Percentiles rank a stretch among this genome's conserved stretches.
Evolutionary conservation across 2,329 filamentous ascomycete species (phyloP).

Genomic region (Curvularia eragrostidis): DNA sequence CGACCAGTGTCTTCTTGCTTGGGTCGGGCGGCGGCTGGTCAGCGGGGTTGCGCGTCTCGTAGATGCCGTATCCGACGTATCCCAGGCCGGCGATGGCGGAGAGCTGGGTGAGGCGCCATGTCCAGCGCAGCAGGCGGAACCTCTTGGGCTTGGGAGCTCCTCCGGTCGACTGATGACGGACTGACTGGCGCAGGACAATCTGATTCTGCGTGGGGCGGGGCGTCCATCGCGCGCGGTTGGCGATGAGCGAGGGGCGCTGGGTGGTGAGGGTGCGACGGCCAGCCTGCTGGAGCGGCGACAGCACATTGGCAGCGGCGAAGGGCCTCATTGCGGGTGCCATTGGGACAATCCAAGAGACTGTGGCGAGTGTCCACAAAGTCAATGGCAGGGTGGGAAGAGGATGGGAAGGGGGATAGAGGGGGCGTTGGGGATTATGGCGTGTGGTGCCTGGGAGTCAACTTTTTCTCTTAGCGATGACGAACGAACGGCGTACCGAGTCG

Average conservation of each 20-base stretch:
- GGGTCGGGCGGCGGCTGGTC: conserved; percentile 83
- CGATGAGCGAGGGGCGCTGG: conserved; percentile 43
- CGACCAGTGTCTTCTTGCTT: conserved; percentile 93
- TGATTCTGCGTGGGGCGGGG: conserved; percentile 43
- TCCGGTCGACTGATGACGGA: conserved; percentile 45
- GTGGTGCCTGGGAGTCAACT: conserved; percentile 27
- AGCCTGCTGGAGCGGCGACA: conserved; percentile 44
- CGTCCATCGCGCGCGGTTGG: conserved; percentile 45
- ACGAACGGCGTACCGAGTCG: conserved; percentile 18
- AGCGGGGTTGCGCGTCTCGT: conserved; percentile 78
- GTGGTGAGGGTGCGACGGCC: conserved; percentile 47
- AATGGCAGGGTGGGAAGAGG: conserved; percentile 16
- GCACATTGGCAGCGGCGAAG: conserved; percentile 38
- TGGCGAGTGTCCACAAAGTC: conserved; percentile 14
- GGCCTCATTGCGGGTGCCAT: conserved; percentile 50
- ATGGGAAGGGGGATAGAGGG: conserved; percentile 17
- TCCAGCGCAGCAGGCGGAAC: conserved; percentile 76
- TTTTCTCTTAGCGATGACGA: conserved; percentile 43
- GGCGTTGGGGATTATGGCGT: conserved; percentile 18
- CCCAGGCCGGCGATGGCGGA: conserved; percentile 72
- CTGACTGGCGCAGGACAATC: conserved; percentile 46
- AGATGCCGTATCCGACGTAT: conserved; percentile 81
- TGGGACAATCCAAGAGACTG: conserved; percentile 22
- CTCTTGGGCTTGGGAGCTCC: conserved; percentile 43
- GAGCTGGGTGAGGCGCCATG: conserved; percentile 83